Conservation (phyloP, 2,329 filamentous ascomycete genomes). For the Graphilbum ipis-grandicollis region DNA sequence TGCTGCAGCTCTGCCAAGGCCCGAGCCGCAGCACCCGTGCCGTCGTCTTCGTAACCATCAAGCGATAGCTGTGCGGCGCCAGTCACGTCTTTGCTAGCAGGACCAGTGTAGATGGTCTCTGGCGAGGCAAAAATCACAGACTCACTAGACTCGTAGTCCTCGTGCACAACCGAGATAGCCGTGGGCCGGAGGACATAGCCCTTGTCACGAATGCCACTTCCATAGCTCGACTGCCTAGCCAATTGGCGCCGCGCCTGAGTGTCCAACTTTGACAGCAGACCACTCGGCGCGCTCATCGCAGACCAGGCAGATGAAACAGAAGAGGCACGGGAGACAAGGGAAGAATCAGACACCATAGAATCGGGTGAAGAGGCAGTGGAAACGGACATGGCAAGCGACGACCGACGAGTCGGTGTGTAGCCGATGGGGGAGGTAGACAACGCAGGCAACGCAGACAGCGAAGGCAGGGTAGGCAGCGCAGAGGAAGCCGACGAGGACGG, state of each 20-base stretch:
- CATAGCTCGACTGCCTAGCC: conserved; percentile 33
- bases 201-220: conserved; percentile 14
- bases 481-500: conserved; percentile 30
- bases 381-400: conserved; percentile 44
- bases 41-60: conserved; percentile 30
- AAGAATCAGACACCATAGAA: conserved; percentile 49
- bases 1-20: conserved; percentile 44
- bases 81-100: conserved; percentile 31
- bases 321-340: conserved; percentile 43
- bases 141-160: conserved; percentile 31
- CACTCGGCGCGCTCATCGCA: conserved; percentile 39
- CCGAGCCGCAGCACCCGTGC: conserved; percentile 42
- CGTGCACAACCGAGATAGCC: conserved; percentile 33
- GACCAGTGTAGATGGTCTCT: conserved; percentile 33
- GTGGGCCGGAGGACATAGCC: conserved; percentile 32
- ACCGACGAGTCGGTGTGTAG: conserved; percentile 34
- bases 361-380: conserved; percentile 48
- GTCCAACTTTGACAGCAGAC: conserved; percentile 28
- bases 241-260: conserved; percentile 46
- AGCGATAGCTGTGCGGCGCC: conserved; percentile 26
- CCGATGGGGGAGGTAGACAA: too few species aligned
- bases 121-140: conserved; percentile 30
- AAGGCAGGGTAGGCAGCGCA: too few species aligned
- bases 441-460: too few species aligned
- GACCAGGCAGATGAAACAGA: conserved; percentile 47